Evolutionary conservation across 371 early-diverging fungal species (phyloP), one percentile per base, ranked within the genome.

Genomic region (Zychaea mexicana): DNA sequence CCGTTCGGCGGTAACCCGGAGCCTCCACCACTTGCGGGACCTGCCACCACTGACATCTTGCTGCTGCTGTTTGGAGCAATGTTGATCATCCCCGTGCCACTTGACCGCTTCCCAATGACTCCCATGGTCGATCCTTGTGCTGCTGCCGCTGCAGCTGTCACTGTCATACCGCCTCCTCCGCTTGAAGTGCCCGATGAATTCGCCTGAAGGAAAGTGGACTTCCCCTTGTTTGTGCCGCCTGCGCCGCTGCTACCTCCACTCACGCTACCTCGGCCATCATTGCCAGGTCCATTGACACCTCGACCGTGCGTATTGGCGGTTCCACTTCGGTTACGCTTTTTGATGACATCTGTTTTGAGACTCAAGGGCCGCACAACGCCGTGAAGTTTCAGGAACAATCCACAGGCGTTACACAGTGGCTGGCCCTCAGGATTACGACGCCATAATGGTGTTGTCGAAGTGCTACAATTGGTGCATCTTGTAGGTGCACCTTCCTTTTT

Each of bases 391-490:
- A 86, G 81, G 63, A 85, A 88, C 30, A 86, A 60, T 26, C 87
- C 87, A 63, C 87, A 86, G 13, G 87, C 87, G 65, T 86, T 86
- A 61, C 87, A 86, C 52, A 86, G 71, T 1, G 85, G 85, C 24
- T 81, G 78, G 27, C 90, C 86, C 61, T 88, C 89, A 15, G 84
- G 81, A 70, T 92, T 90, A 45, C 97, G 86, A 27, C 99, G 88
- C 99, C 99, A 99, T 17, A 96, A 88, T 0, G 98, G 97, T 2
- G 99, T 98, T 21, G 82, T 89, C 1, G 88, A 89, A 8, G 95
- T 94, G 19, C 79, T 66, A 83, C 98, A 98, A 83, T 98, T 97
- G 57, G 86, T 85, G 74, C 98, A 98, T 28, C 66, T 69, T 19
- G 79, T 79, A 61, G 77, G 60, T 15, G 60, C 53, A 1, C 70